Conservation (phyloP, 176 grass and related monocot genomes). For the Calamus simplicifolius region DNA sequence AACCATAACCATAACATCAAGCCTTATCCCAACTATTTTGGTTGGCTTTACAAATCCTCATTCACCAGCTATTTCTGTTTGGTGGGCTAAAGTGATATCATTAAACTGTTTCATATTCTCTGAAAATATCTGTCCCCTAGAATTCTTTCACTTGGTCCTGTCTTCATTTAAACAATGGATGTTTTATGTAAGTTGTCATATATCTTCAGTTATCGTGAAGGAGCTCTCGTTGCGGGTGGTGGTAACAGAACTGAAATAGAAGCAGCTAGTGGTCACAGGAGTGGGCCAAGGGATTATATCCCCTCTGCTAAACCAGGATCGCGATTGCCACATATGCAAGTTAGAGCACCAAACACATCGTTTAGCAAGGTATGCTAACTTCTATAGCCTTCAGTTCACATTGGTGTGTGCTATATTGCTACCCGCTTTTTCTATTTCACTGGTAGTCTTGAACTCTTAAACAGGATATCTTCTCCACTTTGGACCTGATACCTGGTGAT, state of each 20-base stretch:
- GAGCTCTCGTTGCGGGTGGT: conserved; percentile 47
- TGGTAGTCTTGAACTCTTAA: background rate
- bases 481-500: conserved; percentile 64
- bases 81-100: too few relatives aligned
- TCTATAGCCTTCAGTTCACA: background rate
- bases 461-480: conserved; percentile 55
- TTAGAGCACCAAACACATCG: conserved; percentile 28
- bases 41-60: too few relatives aligned
- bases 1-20: too few relatives aligned
- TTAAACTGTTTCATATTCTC: background rate
- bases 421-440: too few relatives aligned
- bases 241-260: conserved; percentile 13
- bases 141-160: background rate
- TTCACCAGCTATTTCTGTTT: too few relatives aligned
- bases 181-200: conserved; percentile 11
- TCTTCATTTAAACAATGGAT: background rate
- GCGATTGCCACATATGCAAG: conserved; percentile 61
- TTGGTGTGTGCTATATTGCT: background rate
- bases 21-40: too few relatives aligned
- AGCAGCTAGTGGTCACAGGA: conserved; percentile 22
- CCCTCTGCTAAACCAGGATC: conserved; percentile 60
- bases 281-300: conserved; percentile 51
- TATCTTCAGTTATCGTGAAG: conserved; percentile 56
- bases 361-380: conserved; percentile 45
- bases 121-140: background rate